Conservation (phyloP, 306 rosid species). For the Calophaca sinica region DNA sequence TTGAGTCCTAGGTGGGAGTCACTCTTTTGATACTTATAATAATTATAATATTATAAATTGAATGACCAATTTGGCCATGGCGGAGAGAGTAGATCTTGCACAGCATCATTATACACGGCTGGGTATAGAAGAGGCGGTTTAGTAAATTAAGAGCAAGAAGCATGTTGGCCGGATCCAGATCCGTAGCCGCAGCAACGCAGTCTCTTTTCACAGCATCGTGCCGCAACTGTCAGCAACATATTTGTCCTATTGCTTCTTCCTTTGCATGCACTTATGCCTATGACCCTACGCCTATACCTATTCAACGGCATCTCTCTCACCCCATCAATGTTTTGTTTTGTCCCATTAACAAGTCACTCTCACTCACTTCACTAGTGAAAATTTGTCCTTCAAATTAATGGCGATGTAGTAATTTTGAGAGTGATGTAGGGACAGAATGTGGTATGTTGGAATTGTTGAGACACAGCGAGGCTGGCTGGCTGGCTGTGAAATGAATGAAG, state of each 20-base stretch:
- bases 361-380: not conserved
- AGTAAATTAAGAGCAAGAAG: not conserved
- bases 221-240: constrained; percentile 50
- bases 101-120: too few relatives aligned
- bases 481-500: constrained; percentile 44
- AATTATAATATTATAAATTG: too few relatives aligned
- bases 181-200: too few relatives aligned
- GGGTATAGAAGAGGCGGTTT: not conserved
- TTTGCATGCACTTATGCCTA: constrained; percentile 2
- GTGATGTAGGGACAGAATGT: constrained; percentile 26
- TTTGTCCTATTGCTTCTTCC: constrained; percentile 49
- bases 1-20: too few relatives aligned
- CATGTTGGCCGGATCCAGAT: too few relatives aligned
- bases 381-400: not conserved
- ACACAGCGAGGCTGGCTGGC: constrained; percentile 41
- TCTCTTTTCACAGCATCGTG: constrained; percentile 35
- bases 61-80: too few relatives aligned
- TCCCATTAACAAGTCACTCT: constrained; percentile 33
- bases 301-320: constrained; percentile 8
- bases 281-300: not conserved
- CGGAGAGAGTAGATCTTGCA: too few relatives aligned
- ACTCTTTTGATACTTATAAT: too few relatives aligned
- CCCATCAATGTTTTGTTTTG: constrained; percentile 20
- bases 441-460: constrained; percentile 69
- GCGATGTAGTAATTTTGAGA: constrained; percentile 45